Conservation (phyloP, 257 asterid genomes). For the Lantana camara region DNA sequence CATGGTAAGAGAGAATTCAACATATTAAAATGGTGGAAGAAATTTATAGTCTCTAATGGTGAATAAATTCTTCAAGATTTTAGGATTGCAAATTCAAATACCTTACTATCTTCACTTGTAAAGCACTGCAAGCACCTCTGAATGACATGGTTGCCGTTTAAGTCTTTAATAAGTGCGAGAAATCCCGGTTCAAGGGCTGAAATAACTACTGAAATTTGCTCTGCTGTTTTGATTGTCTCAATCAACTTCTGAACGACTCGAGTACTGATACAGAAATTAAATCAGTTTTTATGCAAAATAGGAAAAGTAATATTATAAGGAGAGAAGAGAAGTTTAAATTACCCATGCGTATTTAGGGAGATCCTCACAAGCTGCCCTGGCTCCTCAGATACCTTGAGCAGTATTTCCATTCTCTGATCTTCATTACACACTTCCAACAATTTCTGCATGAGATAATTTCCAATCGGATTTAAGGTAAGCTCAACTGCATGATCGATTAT, state of each 20-base stretch:
- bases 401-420: slow-evolving; percentile 60
- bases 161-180: slow-evolving; percentile 57
- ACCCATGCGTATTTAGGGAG: slow-evolving; percentile 73
- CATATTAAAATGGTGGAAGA: background rate
- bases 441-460: slow-evolving; percentile 73
- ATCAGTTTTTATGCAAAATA: background rate
- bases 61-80: background rate
- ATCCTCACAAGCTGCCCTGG: slow-evolving; percentile 62
- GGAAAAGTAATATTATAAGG: background rate
- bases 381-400: slow-evolving; percentile 49
- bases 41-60: background rate
- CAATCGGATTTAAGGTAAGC: slow-evolving; percentile 68
- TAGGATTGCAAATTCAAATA: slow-evolving; percentile 17
- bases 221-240: slow-evolving; percentile 54
- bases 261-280: slow-evolving; percentile 44
- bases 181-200: slow-evolving; percentile 68
- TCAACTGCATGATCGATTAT: slow-evolving; percentile 56
- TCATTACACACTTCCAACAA: slow-evolving; percentile 66
- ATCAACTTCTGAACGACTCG: slow-evolving; percentile 72
- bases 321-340: slow-evolving; percentile 17
- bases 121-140: slow-evolving; percentile 67
- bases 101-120: slow-evolving; percentile 56
- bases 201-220: slow-evolving; percentile 49
- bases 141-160: slow-evolving; percentile 66
- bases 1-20: background rate